Percentiles rank a stretch among this genome's conserved stretches.
Evolutionary conservation across 768 basidiomycete genomes (phyloP).

Genomic region (Gloeophyllum trabeum): DNA sequence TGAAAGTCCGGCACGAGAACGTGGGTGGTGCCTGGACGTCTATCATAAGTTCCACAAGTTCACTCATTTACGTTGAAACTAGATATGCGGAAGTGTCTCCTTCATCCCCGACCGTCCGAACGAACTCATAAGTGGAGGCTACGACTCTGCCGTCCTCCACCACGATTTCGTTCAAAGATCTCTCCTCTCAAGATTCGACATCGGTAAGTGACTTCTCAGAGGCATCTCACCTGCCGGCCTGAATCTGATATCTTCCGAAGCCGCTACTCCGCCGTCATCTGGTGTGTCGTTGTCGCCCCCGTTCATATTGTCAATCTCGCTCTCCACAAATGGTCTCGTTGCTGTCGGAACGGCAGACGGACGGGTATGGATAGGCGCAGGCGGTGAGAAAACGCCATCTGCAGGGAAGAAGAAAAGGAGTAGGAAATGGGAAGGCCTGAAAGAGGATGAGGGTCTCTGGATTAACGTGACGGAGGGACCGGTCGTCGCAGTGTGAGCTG

Average conservation of each 20-base stretch:
- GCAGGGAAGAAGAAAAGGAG: slow-evolving; percentile 28
- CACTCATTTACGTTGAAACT: slow-evolving; percentile 5
- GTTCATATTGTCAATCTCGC: slow-evolving; percentile 53
- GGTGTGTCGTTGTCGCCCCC: slow-evolving; percentile 61
- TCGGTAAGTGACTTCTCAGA: slow-evolving; percentile 30
- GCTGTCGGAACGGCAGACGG: slow-evolving; percentile 74
- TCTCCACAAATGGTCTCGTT: slow-evolving; percentile 47
- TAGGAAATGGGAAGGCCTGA: slow-evolving; percentile 67
- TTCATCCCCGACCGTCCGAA: slow-evolving; percentile 63
- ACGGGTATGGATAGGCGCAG: slow-evolving; percentile 53
- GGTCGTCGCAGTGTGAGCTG: slow-evolving; percentile 53
- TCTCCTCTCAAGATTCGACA: slow-evolving; percentile 44
- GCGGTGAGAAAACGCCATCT: slow-evolving; percentile 41
- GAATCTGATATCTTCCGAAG: slow-evolving; percentile 16
- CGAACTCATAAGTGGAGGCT: slow-evolving; percentile 72
- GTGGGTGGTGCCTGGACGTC: slow-evolving; percentile 27
- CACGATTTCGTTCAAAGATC: slow-evolving; percentile 50
- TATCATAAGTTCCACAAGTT: background rate
- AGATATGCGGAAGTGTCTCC: slow-evolving; percentile 63
- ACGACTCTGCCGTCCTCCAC: slow-evolving; percentile 59
- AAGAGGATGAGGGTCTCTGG: slow-evolving; percentile 29
- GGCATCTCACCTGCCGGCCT: slow-evolving; percentile 1
- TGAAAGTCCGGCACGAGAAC: slow-evolving; percentile 53
- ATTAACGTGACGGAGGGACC: slow-evolving; percentile 60
- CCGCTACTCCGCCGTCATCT: slow-evolving; percentile 25